Conservation (phyloP, 148 eudicot species). For the Nyssa sinensis region DNA sequence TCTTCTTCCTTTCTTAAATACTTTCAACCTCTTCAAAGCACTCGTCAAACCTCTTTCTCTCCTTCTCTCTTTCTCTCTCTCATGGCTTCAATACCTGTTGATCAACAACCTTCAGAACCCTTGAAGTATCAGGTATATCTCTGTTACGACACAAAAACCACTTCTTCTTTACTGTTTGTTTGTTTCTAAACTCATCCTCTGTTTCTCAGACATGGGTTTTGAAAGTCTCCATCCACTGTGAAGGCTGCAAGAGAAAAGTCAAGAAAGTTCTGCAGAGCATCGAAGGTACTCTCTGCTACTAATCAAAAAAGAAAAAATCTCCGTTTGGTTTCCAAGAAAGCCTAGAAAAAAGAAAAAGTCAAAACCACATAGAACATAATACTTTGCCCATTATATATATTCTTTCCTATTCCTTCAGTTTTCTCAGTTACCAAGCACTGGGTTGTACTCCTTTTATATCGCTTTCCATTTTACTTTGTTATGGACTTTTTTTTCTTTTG, state of each 20-base stretch:
- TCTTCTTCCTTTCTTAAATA: background rate
- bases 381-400: background rate
- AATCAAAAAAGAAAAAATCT: background rate
- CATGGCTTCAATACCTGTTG: constrained; percentile 18
- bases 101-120: constrained; percentile 20
- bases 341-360: too few relatives aligned
- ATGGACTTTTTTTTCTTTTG: background rate
- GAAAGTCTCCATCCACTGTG: constrained; percentile 80
- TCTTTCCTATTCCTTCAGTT: background rate
- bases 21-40: background rate
- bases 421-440: background rate
- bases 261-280: constrained; percentile 68
- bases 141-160: background rate
- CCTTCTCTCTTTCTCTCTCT: constrained; percentile 16
- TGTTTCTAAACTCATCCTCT: background rate
- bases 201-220: constrained; percentile 63
- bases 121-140: constrained; percentile 22
- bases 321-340: background rate
- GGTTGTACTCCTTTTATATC: background rate
- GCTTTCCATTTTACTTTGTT: background rate
- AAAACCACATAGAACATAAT: too few relatives aligned
- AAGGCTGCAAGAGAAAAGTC: constrained; percentile 76
- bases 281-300: constrained; percentile 41
- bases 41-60: background rate
- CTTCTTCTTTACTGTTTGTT: background rate